These are phyloP conservation scores for Oryza nivara DNA, from an alignment of 176 grass and related monocot genomes.

Conservation along the genomic window DNA sequence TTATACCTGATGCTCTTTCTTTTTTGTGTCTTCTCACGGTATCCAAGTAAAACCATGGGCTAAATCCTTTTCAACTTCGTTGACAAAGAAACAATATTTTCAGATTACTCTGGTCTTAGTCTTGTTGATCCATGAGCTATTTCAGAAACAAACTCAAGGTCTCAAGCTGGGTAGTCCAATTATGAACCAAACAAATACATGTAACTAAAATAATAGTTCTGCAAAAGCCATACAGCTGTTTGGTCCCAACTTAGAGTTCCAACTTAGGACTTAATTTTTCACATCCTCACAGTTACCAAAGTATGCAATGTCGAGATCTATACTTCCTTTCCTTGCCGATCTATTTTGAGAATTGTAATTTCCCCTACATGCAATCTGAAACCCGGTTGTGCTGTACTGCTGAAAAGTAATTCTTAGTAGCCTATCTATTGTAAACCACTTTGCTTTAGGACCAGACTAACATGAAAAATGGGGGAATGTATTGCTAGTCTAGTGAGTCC, in stretches of 20 bases:
- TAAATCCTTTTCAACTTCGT: not conserved
- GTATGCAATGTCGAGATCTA: not conserved
- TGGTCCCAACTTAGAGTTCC: slow-evolving; percentile 1
- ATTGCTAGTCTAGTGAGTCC: not conserved
- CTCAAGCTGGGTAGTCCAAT: not conserved
- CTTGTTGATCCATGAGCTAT: not conserved
- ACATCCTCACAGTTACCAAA: not conserved
- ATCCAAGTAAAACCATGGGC: slow-evolving; percentile 26
- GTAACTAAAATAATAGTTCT: slow-evolving; percentile 15
- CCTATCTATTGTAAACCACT: not conserved
- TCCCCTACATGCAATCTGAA: slow-evolving; percentile 9
- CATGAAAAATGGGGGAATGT: not conserved
- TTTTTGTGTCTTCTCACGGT: slow-evolving; percentile 9
- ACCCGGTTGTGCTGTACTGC: not conserved
- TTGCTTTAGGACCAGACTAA: not conserved
- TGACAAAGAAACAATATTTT: not conserved
- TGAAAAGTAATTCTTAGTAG: not conserved
- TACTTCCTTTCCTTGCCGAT: not conserved
- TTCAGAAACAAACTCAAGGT: not conserved
- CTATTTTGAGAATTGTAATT: not conserved
- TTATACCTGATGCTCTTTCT: not conserved
- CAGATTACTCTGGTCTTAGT: slow-evolving; percentile 12
- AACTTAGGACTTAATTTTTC: not conserved
- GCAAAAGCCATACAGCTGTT: not conserved
- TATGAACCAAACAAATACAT: not conserved